Conservation (phyloP, 768 basidiomycete species). For the Hortiboletus campestris region DNA sequence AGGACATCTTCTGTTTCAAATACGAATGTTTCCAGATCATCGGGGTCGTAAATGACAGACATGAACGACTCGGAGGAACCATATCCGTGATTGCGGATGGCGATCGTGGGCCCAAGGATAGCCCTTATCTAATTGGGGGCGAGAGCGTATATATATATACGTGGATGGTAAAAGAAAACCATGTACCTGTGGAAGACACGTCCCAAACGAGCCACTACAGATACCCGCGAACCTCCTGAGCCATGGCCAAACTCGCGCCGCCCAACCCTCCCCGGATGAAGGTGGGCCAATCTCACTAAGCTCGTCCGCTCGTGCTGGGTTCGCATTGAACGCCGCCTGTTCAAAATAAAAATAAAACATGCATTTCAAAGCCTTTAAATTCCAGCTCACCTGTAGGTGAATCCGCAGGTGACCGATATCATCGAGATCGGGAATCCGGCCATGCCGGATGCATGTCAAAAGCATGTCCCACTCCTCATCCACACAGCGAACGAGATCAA, state of each 20-base stretch:
- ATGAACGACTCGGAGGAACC: conserved; percentile 7
- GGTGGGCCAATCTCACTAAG: conserved; percentile 16
- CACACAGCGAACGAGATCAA: conserved; percentile 7
- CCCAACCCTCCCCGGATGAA: conserved; percentile 11
- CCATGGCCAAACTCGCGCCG: conserved; percentile 13
- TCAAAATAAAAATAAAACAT: not conserved
- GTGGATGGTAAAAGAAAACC: not conserved
- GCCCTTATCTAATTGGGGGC: not conserved
- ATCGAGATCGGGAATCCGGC: conserved; percentile 13
- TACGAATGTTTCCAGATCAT: conserved; percentile 7
- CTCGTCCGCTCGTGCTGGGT: conserved; percentile 12
- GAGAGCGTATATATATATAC: not conserved
- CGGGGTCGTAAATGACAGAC: not conserved
- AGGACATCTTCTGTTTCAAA: conserved; percentile 8
- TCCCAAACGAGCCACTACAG: conserved; percentile 16
- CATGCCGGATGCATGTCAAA: conserved; percentile 7
- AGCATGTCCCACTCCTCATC: conserved; percentile 11
- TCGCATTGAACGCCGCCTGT: conserved; percentile 2
- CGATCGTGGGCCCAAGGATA: conserved; percentile 10
- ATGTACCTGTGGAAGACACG: conserved; percentile 6
- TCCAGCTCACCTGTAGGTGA: conserved; percentile 6
- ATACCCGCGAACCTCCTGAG: conserved; percentile 2
- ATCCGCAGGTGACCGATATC: conserved; percentile 6
- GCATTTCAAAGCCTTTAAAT: not conserved
- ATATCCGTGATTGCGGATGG: conserved; percentile 12